Evolutionary conservation across 1,284 basidiomycete species (phyloP).

Genomic region (Ceratobasidium sp.): DNA sequence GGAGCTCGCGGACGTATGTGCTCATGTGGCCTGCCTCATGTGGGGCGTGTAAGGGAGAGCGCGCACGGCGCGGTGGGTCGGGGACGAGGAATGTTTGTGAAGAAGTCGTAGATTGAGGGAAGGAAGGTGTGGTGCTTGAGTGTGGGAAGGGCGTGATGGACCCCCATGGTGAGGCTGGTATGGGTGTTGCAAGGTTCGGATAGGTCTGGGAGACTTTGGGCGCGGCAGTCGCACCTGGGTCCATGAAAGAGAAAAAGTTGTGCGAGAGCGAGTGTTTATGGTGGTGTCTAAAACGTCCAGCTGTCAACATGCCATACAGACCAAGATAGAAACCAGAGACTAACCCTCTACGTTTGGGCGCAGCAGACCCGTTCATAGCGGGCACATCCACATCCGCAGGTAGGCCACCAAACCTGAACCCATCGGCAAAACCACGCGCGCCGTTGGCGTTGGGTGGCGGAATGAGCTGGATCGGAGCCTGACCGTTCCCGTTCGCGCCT

Average conservation of each 20-base stretch:
- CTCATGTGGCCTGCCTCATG: conserved; percentile 49
- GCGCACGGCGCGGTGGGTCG: conserved; percentile 43
- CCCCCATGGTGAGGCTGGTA: conserved; percentile 37
- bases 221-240: conserved; percentile 59
- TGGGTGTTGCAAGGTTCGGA: conserved; percentile 17
- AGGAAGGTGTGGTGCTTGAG: conserved; percentile 29
- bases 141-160: conserved; percentile 43
- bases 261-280: conserved; percentile 95
- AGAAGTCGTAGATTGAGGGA: conserved; percentile 47
- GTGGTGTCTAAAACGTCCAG: conserved; percentile 68
- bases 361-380: conserved; percentile 49
- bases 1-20: conserved; percentile 53
- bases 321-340: not conserved
- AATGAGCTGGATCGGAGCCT: conserved; percentile 60
- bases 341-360: conserved; percentile 44
- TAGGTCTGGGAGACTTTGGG: conserved; percentile 12
- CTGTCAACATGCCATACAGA: conserved; percentile 50
- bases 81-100: conserved; percentile 34
- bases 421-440: conserved; percentile 60
- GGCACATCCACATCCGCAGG: conserved; percentile 50
- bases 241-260: conserved; percentile 90
- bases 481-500: conserved; percentile 56
- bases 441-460: conserved; percentile 53
- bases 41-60: conserved; percentile 48
- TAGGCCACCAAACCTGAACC: conserved; percentile 71